Conservation (phyloP, 768 basidiomycete genomes). For the Chiua virens region DNA sequence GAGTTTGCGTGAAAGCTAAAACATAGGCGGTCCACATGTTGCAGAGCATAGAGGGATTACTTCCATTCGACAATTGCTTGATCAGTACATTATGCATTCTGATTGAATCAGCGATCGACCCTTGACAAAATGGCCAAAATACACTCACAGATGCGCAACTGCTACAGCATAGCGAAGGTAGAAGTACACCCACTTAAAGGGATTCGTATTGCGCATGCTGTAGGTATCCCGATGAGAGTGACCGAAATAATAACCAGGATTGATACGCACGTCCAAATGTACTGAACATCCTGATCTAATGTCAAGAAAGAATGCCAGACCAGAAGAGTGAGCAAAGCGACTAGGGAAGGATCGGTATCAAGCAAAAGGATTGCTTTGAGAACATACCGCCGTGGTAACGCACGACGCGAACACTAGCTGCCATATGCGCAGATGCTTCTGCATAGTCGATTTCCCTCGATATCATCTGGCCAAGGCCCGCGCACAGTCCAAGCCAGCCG, state of each 20-base stretch:
- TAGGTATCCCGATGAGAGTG: background rate
- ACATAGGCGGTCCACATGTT: slow-evolving; percentile 12
- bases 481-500: too few species aligned
- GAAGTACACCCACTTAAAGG: slow-evolving; percentile 33
- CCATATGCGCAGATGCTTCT: background rate
- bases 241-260: background rate
- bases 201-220: slow-evolving; percentile 23
- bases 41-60: slow-evolving; percentile 6
- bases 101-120: background rate
- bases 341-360: slow-evolving; percentile 6
- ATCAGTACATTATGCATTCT: slow-evolving; percentile 17
- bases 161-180: slow-evolving; percentile 25
- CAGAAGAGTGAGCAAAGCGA: slow-evolving; percentile 12
- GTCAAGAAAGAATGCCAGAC: slow-evolving; percentile 12
- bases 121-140: background rate
- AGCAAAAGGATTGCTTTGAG: background rate
- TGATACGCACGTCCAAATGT: slow-evolving; percentile 25
- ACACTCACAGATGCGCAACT: slow-evolving; percentile 20
- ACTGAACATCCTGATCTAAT: slow-evolving; percentile 18
- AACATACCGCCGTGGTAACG: slow-evolving; percentile 12
- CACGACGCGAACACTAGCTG: slow-evolving; percentile 3
- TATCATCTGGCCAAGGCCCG: background rate
- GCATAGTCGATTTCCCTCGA: background rate
- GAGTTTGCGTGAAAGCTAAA: background rate
- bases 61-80: slow-evolving; percentile 7